These are phyloP conservation scores for Ceratobasidium sp. DNA, from an alignment of 1,284 basidiomycete genomes.

Conservation along the genomic window DNA sequence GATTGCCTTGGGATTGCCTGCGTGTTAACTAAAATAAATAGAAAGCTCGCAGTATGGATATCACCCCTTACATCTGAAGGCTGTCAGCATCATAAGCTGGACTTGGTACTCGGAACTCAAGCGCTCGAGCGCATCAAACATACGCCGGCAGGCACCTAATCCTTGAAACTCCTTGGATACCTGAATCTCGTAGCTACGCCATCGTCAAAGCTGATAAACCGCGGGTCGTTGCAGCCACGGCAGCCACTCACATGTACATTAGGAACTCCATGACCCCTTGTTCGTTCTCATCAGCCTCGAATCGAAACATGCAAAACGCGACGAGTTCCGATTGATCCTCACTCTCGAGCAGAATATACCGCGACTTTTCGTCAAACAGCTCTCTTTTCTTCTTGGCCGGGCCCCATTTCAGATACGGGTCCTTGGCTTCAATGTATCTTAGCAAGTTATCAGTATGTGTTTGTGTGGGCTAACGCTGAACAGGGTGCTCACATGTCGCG, in stretches of 20 bases:
- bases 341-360: constrained; percentile 30
- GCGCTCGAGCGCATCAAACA: constrained; percentile 32
- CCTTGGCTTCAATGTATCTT: constrained; percentile 33
- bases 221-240: not conserved
- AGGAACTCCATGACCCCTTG: constrained; percentile 23
- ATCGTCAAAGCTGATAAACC: not conserved
- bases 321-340: constrained; percentile 20
- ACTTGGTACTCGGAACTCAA: constrained; percentile 22
- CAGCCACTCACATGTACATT: constrained; percentile 29
- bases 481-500: constrained; percentile 25
- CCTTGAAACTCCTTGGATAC: constrained; percentile 16
- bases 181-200: constrained; percentile 38
- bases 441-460: not conserved
- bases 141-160: constrained; percentile 22
- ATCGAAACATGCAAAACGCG: constrained; percentile 41
- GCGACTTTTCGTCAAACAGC: constrained; percentile 17
- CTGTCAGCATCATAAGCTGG: constrained; percentile 30
- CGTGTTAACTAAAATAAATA: not conserved
- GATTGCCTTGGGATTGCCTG: constrained; percentile 32
- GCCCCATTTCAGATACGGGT: constrained; percentile 30
- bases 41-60: no score
- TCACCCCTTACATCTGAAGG: constrained; percentile 23
- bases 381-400: constrained; percentile 31
- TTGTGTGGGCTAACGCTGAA: not conserved
- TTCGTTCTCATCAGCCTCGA: constrained; percentile 26